phyloP scores from a whole-genome alignment of 805 yeast genomes.

The Starmerella bombicola region DNA sequence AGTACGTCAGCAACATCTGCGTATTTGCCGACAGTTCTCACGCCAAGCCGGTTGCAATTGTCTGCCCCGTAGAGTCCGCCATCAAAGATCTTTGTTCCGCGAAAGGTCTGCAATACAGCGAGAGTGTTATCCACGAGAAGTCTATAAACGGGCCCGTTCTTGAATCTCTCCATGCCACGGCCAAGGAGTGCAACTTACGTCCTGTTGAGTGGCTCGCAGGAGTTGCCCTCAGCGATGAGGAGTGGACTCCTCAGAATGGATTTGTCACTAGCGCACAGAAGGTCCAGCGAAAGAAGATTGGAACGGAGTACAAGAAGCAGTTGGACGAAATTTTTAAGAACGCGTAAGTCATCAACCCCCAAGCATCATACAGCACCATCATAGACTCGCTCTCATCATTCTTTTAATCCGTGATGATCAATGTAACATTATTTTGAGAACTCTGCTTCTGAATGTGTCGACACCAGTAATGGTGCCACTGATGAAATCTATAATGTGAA shows the following conservation, averaged over 20 bases:
- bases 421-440: too few relatives aligned
- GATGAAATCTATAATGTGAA: too few relatives aligned
- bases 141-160: conserved; percentile 44
- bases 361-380: neutral
- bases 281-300: conserved; percentile 82
- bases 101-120: conserved; percentile 42
- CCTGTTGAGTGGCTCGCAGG: conserved; percentile 82
- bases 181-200: conserved; percentile 61
- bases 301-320: conserved; percentile 50
- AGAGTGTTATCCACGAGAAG: conserved; percentile 40
- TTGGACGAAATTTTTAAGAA: conserved; percentile 52
- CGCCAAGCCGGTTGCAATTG: conserved; percentile 85
- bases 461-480: too few relatives aligned
- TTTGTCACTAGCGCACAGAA: conserved; percentile 92
- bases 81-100: conserved; percentile 49
- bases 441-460: too few relatives aligned
- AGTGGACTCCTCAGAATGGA: conserved; percentile 97
- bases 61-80: conserved; percentile 64
- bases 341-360: conserved; percentile 10
- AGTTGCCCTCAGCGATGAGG: conserved; percentile 66
- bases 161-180: conserved; percentile 57
- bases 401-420: too few relatives aligned
- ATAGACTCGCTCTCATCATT: too few relatives aligned
- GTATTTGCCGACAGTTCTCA: conserved; percentile 81
- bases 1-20: conserved; percentile 67